Evolutionary conservation across 306 rosid genomes (phyloP), one percentile per base, ranked within the genome.

Genomic region (Hylodesmum podocarpum): DNA sequence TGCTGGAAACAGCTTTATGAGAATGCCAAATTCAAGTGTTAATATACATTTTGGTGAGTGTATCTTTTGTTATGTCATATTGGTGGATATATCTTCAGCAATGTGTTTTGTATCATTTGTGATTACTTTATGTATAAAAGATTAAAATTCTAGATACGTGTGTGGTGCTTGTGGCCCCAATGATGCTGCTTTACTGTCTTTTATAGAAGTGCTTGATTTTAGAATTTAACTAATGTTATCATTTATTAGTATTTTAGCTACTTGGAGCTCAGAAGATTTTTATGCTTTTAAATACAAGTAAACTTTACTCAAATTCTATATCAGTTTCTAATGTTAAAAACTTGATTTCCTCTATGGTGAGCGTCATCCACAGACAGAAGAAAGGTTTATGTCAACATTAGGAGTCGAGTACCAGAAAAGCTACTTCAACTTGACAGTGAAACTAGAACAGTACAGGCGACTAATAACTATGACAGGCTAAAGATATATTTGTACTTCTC

Each of bases 391-490:
- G 94, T 82, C 39, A 74, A 85, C 84, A 53, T 89, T 78, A 91
- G 86, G 89, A 85, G 84, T 80, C 91, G 18, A 46, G 70, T 91
- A 84, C 91, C 91, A 0, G 97, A 91, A 76, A 82, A 67, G 86
- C 89, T 89, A 64, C 85, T 94, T 77, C 85, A 89, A 73, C 82
- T 94, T 29, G 64, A 85, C 73, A 79, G 89, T 43, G 87, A 87
- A 86, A 91, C 90, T 31, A 90, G 98, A 84, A 76, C 93, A 73
- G 89, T 90, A 12, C 90, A 84, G 72, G 97, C 98, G 58, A 94
- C 98, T 46, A 89, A 94, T 76, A 77, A 87, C 55, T 39, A 51
- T 59, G 69, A 80, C 43, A 86, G 87, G 85, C 81, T 94, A 14
- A 85, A 83, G 81, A 84, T 89, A 66, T 89, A 87, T 81, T 37